Base-by-base conservation (phyloP, 441 rosid genomes). In the Codiaeum variegatum region DNA sequence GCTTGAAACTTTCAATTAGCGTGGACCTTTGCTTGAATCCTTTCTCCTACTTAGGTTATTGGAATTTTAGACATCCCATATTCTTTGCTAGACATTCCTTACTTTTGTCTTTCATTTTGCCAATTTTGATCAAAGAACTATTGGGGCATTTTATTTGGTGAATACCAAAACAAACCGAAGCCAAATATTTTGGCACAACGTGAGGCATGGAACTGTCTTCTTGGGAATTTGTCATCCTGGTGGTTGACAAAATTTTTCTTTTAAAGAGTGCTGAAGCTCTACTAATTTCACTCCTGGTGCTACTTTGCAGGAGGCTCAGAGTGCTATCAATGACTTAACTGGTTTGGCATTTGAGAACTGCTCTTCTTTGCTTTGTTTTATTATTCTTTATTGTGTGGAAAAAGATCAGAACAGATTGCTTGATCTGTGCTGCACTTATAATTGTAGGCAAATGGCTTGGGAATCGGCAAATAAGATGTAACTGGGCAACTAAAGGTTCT, bases 401-500 rank as follows among this genome's bases (percentile, higher is more conserved):
- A 65, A 26, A 24, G n/a, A 47, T 36, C 8, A 5, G 10, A 15
- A 52, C 52, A 49, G 72, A 29, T 66, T 78, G 52, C 19, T 69
- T 75, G 24, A 81, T 47, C 29, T 10, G n/a, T 75, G 18, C 13
- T 42, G 21, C 71, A 26, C 66, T 47, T 28, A 59, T 38, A 64
- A 49, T 42, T 69, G 47, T 61, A 93, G 97, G 98, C 49, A 91
- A 93, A 77, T 93, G 97, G 98, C 85, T 93, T 63, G 96, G 97
- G 68, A 93, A 91, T 77, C 80, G 97, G 76, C 94, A 93, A 83
- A 93, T 93, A 76, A 87, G 97, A 74, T 93, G 98, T 74, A 91
- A 90, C 84, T 93, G 98, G 98, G 97, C 97, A 29, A 87, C 91
- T 42, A 93, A 91, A 85, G 94, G 96, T 64, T 93, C 93, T 76